Conservation (phyloP, 1,284 basidiomycete genomes). For the Blastosporella zonata region DNA sequence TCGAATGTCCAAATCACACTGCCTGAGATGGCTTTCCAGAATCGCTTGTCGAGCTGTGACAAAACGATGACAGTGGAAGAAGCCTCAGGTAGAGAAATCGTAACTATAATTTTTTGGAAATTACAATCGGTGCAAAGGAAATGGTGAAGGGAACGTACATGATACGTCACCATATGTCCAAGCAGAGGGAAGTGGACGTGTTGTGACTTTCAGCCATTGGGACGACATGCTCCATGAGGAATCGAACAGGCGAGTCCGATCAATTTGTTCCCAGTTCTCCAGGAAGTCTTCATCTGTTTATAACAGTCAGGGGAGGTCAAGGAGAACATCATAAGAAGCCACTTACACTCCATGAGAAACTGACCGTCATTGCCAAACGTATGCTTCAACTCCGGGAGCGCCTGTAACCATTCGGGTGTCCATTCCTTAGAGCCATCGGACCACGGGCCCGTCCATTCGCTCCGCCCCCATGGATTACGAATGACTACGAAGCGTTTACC, state of each 20-base stretch:
- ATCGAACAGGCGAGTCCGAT: conserved; percentile 50
- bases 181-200: conserved; percentile 38
- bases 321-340: background rate
- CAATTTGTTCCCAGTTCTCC: conserved; percentile 45
- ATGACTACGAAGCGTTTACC: conserved; percentile 50
- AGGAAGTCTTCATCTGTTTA: conserved; percentile 48
- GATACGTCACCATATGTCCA: conserved; percentile 54
- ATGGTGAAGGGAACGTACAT: conserved; percentile 30
- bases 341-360: conserved; percentile 57
- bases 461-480: conserved; percentile 52
- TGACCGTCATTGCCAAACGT: conserved; percentile 51
- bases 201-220: conserved; percentile 48
- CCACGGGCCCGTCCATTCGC: conserved; percentile 56
- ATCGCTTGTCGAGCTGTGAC: conserved; percentile 45
- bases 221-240: conserved; percentile 49
- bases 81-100: conserved; percentile 35
- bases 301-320: background rate
- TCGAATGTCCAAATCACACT: conserved; percentile 39
- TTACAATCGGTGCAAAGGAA: background rate
- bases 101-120: conserved; percentile 30
- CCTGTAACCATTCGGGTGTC: conserved; percentile 47
- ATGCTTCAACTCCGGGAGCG: conserved; percentile 37
- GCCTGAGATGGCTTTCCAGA: conserved; percentile 37
- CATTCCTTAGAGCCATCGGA: conserved; percentile 56
- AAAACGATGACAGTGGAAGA: conserved; percentile 45